Conservation (phyloP, 179 eudicot species). For the Gypsophila paniculata region DNA sequence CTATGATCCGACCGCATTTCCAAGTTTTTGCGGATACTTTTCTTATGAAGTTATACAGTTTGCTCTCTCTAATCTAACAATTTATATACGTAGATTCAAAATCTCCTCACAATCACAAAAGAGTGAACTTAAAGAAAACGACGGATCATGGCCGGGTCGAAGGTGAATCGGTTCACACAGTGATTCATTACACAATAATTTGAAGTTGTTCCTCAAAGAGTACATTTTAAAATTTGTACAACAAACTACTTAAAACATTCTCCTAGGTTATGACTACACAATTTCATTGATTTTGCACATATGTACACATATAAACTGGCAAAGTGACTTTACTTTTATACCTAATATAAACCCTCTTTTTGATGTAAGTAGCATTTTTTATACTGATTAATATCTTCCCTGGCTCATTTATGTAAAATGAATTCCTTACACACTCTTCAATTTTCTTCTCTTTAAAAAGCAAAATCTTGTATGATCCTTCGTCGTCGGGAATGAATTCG, state of each 20-base stretch:
- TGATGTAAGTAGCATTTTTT: conserved; percentile 41
- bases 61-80: no score
- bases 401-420: conserved; percentile 67
- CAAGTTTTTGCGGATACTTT: no score
- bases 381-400: conserved; percentile 63
- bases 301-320: conserved; percentile 40
- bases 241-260: neutral
- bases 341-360: conserved; percentile 62
- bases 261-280: neutral
- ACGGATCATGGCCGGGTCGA: no score
- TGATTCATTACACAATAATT: no score
- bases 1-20: no score
- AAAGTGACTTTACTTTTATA: conserved; percentile 47
- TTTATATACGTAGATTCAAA: no score
- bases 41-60: no score
- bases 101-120: no score
- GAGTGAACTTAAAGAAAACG: no score
- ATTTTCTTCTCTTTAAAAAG: conserved; percentile 50
- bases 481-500: conserved; percentile 76
- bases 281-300: neutral
- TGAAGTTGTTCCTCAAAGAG: neutral
- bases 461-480: conserved; percentile 71
- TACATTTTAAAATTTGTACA: neutral
- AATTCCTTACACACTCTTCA: conserved; percentile 43
- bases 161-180: no score